Conservation (phyloP, 148 eudicot genomes). For the Nyssa sinensis region DNA sequence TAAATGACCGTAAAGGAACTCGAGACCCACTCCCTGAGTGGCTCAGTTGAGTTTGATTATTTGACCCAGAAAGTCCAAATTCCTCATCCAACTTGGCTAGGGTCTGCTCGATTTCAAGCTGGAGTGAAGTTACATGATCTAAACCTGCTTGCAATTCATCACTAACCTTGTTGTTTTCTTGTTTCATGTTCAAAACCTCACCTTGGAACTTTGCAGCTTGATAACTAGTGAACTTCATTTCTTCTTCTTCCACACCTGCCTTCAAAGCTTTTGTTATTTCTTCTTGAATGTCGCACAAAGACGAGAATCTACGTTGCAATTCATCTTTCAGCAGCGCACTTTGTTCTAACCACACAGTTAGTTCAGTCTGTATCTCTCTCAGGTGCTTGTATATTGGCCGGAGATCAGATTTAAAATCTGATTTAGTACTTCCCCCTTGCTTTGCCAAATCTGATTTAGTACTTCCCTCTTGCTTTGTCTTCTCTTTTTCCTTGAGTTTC, state of each 20-base stretch:
- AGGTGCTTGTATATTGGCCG: constrained; percentile 70
- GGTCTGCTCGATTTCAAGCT: constrained; percentile 61
- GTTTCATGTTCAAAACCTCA: constrained; percentile 89
- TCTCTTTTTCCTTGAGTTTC: constrained; percentile 37
- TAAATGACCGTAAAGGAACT: constrained; percentile 71
- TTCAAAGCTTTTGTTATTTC: constrained; percentile 56
- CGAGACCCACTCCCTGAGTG: constrained; percentile 28
- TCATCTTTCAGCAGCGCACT: constrained; percentile 60
- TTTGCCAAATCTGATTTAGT: constrained; percentile 27
- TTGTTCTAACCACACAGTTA: constrained; percentile 69
- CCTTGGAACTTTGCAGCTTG: constrained; percentile 94
- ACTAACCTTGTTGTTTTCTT: constrained; percentile 83
- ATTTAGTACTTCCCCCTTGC: constrained; percentile 23
- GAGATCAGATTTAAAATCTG: constrained; percentile 50
- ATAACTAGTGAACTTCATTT: constrained; percentile 76
- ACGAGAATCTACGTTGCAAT: constrained; percentile 51
- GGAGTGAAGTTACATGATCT: constrained; percentile 62
- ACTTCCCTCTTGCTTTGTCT: constrained; percentile 40
- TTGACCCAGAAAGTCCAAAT: constrained; percentile 40
- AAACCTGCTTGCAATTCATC: constrained; percentile 79
- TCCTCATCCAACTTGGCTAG: constrained; percentile 52
- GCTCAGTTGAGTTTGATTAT: constrained; percentile 24
- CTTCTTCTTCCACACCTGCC: constrained; percentile 68
- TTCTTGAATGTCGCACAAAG: constrained; percentile 60
- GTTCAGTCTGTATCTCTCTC: constrained; percentile 65